A percentile compares a stretch with the other conserved stretches of the same genome.
These are phyloP conservation scores for Colletotrichum sp. DNA, from an alignment of 2,329 filamentous ascomycete genomes.

Conservation along the genomic window DNA sequence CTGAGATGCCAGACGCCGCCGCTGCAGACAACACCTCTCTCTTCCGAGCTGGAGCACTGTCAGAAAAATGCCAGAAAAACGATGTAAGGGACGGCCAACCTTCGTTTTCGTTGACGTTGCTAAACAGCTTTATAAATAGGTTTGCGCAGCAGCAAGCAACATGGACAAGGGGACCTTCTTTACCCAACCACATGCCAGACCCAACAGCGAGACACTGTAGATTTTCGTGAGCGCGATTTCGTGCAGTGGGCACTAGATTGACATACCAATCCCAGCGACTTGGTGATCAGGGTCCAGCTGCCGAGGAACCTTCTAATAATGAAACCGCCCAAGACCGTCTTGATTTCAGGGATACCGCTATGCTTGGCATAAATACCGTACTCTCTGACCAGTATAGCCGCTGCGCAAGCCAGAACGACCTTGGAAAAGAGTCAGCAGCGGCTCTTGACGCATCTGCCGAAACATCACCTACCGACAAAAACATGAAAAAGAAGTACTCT, in stretches of 20 bases:
- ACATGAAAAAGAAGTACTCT: constrained; percentile 85
- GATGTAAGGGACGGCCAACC: constrained; percentile 49
- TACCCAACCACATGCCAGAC: constrained; percentile 95
- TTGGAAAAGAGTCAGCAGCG: constrained; percentile 35
- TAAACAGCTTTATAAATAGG: constrained; percentile 88
- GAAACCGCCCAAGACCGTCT: constrained; percentile 92
- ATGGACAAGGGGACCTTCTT: constrained; percentile 94
- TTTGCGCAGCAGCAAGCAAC: constrained; percentile 97
- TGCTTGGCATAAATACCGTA: constrained; percentile 91
- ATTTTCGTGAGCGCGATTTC: constrained; percentile 27
- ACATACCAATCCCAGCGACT: constrained; percentile 83
- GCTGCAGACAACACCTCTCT: constrained; percentile 92
- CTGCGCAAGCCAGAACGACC: constrained; percentile 78
- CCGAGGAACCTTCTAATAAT: constrained; percentile 89
- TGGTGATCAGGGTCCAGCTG: constrained; percentile 86
- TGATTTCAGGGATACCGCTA: constrained; percentile 97
- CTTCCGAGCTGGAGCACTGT: constrained; percentile 71
- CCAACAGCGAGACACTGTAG: constrained; percentile 85
- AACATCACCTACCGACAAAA: constrained; percentile 73
- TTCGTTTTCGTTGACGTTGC: constrained; percentile 84
- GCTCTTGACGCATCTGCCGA: neutral
- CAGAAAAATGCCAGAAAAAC: neutral
- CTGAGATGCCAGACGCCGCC: constrained; percentile 89
- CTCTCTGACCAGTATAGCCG: constrained; percentile 80
- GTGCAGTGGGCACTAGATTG: neutral